Evolutionary conservation across 2,329 filamentous ascomycete species (phyloP).

Genomic region (Tothia fuscella): DNA sequence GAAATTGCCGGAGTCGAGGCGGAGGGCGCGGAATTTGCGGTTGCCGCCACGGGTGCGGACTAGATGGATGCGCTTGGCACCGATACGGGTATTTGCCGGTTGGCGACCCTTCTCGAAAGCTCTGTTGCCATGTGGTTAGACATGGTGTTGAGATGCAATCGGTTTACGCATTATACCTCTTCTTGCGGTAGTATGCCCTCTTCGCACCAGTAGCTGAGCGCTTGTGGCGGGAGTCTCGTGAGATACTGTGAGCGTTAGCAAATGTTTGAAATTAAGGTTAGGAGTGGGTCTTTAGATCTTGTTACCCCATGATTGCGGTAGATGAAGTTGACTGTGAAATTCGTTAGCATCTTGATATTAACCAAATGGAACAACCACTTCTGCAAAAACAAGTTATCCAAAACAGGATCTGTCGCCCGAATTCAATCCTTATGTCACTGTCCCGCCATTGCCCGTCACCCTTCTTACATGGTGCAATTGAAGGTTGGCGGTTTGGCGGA

Average conservation of each 20-base stretch:
- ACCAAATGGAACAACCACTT: too few species aligned
- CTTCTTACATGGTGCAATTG: too few species aligned
- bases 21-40: conserved; percentile 98
- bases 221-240: conserved; percentile 99
- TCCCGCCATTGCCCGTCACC: too few species aligned
- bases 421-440: too few species aligned
- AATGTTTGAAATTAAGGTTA: conserved; percentile 9
- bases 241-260: conserved; percentile 60
- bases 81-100: conserved; percentile 99
- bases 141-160: conserved; percentile 26
- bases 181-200: conserved; percentile 46
- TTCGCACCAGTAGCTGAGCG: conserved; percentile 98
- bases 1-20: conserved; percentile 98
- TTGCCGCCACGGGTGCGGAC: conserved; percentile 97
- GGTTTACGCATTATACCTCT: conserved; percentile 47
- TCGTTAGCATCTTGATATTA: too few species aligned
- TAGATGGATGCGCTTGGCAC: conserved; percentile 89
- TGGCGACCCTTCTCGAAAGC: conserved; percentile 99
- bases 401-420: too few species aligned
- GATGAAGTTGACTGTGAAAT: conserved; percentile 22
- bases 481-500: too few species aligned
- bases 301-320: conserved; percentile 42
- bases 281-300: conserved; percentile 13
- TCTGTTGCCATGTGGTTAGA: conserved; percentile 58
- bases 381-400: too few species aligned